Base-by-base conservation (phyloP, 805 yeast genomes). In the Yarrowia keelungensis region DNA sequence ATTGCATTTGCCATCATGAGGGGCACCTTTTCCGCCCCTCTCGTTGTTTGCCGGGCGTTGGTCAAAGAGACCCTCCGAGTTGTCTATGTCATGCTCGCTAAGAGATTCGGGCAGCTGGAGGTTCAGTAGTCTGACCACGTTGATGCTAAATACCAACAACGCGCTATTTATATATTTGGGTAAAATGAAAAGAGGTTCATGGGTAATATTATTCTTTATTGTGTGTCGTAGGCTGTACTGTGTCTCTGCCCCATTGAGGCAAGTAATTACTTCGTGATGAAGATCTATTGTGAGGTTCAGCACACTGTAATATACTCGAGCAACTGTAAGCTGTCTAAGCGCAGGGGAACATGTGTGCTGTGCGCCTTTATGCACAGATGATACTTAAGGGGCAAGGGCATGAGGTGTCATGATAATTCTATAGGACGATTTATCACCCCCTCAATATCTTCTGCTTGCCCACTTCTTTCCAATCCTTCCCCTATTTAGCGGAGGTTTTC, bases 341-440 rank as follows among this genome's bases (percentile, higher is more conserved):
- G 62, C 62, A 56, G 62, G 62, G 62, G 62, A 26, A 56, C 62
- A 56, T 41, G 62, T 41, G 62, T 42, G 39, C 62, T 56, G 62
- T 56, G 62, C 47, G 10, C 59, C 47, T 41, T 9, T 10, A 56
- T 56, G 62, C 61, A 54, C 15, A 15, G n/a, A 22, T 42, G 26
- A 41, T 41, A 56, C 62, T 2, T 5, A 12, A n/a, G 35, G n/a
- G 32, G 11, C 32, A 16, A 36, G 42, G 43, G 19, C 8, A 41
- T 36, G n/a, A 16, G 12, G n/a, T 16, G 58, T 36, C 56, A 8
- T 8, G 36, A 8, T 3, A 49, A 26, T 26, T 2, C 16, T 22
- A 22, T 22, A 47, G 36, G 11, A 1, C 10, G 3, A 26, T 14
- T 26, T 14, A 26, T 8, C 8, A 49, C 3, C 14, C 16, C 9